Conservation (phyloP, 1,139 yeast genomes). For the Kodamaea plutei region DNA sequence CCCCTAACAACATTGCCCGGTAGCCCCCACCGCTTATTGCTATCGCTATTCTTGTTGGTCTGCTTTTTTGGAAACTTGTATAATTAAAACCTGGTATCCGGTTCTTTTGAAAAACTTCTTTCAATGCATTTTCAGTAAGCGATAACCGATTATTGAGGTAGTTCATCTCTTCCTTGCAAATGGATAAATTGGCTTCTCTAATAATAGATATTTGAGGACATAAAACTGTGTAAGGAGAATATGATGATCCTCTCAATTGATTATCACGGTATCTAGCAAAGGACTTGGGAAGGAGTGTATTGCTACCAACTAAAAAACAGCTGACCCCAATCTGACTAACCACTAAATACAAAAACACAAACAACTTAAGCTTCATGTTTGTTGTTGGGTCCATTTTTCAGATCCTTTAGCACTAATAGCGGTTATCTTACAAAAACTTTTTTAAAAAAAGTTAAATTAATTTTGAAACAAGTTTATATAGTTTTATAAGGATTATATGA, state of each 20-base stretch:
- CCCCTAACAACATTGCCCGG: conserved; percentile 63
- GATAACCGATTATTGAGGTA: conserved; percentile 34
- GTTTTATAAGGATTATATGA: conserved; percentile 7
- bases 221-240: conserved; percentile 37
- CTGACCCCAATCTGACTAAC: too few relatives aligned
- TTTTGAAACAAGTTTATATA: conserved; percentile 9
- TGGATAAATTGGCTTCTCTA: conserved; percentile 30
- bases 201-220: conserved; percentile 40
- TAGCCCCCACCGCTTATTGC: conserved; percentile 76
- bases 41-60: conserved; percentile 43
- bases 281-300: too few relatives aligned
- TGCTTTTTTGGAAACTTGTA: conserved; percentile 16
- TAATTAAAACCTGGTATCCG: conserved; percentile 36
- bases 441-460: too few relatives aligned
- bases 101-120: conserved; percentile 30
- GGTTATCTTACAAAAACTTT: too few relatives aligned
- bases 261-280: too few relatives aligned
- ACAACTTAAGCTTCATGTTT: too few relatives aligned
- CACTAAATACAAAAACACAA: too few relatives aligned
- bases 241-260: too few relatives aligned
- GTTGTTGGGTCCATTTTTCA: too few relatives aligned
- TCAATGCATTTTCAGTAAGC: conserved; percentile 28
- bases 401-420: too few relatives aligned
- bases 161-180: conserved; percentile 28
- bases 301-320: too few relatives aligned